Evolutionary conservation across 257 asterid species (phyloP).

Genomic region (Orobanche coerulescens): DNA sequence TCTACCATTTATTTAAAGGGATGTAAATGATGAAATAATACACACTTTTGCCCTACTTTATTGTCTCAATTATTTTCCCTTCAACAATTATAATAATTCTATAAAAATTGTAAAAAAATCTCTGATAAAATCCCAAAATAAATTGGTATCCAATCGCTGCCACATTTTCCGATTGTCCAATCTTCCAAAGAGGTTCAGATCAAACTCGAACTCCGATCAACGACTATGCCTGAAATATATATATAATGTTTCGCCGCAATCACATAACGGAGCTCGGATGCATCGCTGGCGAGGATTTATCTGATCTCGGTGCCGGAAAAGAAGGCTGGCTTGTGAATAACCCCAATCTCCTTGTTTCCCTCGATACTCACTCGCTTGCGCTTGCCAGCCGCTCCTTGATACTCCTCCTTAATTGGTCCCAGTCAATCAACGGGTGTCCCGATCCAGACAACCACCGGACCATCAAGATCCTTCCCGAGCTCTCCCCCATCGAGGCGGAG

Average conservation of each 20-base stretch:
- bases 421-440: constrained; percentile 26
- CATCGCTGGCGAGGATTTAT: constrained; percentile 64
- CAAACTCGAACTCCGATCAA: constrained; percentile 12
- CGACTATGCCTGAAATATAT: constrained; percentile 22
- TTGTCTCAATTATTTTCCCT: too few relatives aligned
- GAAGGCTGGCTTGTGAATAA: constrained; percentile 82
- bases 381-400: constrained; percentile 61
- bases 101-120: too few relatives aligned
- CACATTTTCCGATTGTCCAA: neutral
- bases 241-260: constrained; percentile 58
- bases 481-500: constrained; percentile 79
- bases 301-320: constrained; percentile 76
- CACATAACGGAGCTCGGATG: constrained; percentile 74
- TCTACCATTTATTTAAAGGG: too few relatives aligned
- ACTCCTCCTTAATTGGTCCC: constrained; percentile 59
- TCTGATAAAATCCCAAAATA: too few relatives aligned
- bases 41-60: too few relatives aligned
- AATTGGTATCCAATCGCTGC: too few relatives aligned
- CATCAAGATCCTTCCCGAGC: constrained; percentile 63
- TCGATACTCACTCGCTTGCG: constrained; percentile 68
- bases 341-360: constrained; percentile 62
- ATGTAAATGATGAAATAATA: too few relatives aligned
- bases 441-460: constrained; percentile 35
- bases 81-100: too few relatives aligned
- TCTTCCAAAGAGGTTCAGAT: neutral